Percentiles rank a stretch among this genome's conserved stretches.
These are phyloP conservation scores for Cystobasidium onofrii DNA, from an alignment of 768 basidiomycete species.

Conservation along the genomic window DNA sequence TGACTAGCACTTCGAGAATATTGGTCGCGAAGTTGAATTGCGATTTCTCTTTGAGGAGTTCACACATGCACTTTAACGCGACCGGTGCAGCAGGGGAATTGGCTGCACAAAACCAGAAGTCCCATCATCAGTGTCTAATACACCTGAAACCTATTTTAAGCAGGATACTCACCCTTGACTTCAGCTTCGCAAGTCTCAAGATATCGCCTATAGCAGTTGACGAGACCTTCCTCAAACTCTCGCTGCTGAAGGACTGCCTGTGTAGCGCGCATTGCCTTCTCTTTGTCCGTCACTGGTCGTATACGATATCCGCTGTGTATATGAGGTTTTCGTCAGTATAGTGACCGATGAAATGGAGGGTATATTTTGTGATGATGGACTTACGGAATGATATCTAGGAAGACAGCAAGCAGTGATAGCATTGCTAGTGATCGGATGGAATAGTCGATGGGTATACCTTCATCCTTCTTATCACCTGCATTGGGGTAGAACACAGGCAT, in stretches of 20 bases:
- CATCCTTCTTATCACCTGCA: conserved; percentile 57
- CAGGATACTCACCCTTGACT: conserved; percentile 60
- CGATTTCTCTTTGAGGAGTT: conserved; percentile 67
- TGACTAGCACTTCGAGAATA: conserved; percentile 77
- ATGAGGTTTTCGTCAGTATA: not conserved
- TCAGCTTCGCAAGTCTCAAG: conserved; percentile 75
- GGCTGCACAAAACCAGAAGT: conserved; percentile 39
- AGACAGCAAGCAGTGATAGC: conserved; percentile 82
- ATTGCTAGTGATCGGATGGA: conserved; percentile 79
- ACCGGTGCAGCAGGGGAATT: conserved; percentile 49
- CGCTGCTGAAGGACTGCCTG: conserved; percentile 81
- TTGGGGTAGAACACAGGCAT: conserved; percentile 61
- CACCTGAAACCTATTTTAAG: too few species aligned
- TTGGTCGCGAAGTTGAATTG: conserved; percentile 97
- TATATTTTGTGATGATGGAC: not conserved
- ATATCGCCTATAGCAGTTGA: conserved; percentile 78
- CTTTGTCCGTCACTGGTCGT: conserved; percentile 76
- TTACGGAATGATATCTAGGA: conserved; percentile 83
- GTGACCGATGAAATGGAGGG: too few species aligned
- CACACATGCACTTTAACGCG: conserved; percentile 78
- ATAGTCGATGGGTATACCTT: conserved; percentile 60
- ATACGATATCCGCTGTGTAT: conserved; percentile 69
- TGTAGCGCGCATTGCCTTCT: conserved; percentile 85
- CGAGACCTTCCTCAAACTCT: conserved; percentile 92
- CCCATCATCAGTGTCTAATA: too few species aligned